Conservation (phyloP, 1,284 basidiomycete species). For the Ganoderma lucidum region DNA sequence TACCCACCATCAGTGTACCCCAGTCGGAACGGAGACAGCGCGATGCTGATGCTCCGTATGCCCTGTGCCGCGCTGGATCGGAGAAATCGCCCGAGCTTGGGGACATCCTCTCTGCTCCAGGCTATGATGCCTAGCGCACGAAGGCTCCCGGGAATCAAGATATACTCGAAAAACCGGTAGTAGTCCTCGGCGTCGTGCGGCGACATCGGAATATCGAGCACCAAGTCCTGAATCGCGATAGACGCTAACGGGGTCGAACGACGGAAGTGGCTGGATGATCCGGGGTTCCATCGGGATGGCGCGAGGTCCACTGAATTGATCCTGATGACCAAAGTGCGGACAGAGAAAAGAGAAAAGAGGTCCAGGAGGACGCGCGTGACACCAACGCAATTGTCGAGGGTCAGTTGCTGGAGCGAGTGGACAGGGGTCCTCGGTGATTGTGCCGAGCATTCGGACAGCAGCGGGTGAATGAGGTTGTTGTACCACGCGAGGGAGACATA, state of each 20-base stretch:
- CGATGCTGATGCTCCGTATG: neutral
- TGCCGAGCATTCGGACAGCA: neutral
- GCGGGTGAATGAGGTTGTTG: neutral
- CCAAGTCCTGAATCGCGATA: neutral
- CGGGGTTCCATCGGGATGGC: neutral
- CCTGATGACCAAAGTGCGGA: neutral
- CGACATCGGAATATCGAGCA: neutral
- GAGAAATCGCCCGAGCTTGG: neutral
- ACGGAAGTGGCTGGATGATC: neutral
- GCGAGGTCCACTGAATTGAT: neutral
- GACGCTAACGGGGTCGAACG: neutral
- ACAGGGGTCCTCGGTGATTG: neutral
- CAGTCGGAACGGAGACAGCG: neutral
- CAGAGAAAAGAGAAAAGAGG: neutral
- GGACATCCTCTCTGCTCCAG: neutral
- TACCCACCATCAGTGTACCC: neutral
- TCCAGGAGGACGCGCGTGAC: neutral
- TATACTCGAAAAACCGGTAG: neutral
- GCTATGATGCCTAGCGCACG: neutral
- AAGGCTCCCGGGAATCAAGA: neutral
- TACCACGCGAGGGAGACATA: neutral
- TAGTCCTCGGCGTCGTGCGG: no score
- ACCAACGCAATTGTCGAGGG: neutral
- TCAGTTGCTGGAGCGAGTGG: neutral
- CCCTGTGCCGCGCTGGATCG: neutral